phyloP scores from a whole-genome alignment of 768 basidiomycete species.

The Galerina sulciceps region DNA sequence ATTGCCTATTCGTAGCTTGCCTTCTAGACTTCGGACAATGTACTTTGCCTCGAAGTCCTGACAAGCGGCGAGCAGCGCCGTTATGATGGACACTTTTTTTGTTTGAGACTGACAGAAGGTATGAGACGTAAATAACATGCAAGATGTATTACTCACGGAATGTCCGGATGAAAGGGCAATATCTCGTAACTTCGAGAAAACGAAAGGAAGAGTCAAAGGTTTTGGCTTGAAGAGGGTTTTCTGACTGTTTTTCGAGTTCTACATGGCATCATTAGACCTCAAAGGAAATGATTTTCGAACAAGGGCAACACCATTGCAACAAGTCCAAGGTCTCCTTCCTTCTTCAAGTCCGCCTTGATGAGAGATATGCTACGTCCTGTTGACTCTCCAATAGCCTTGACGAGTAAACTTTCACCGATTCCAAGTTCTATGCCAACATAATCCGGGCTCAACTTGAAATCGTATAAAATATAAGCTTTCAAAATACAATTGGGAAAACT shows the following conservation, averaged over 20 bases:
- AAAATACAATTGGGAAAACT: conserved; percentile 24
- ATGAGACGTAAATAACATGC: conserved; percentile 7
- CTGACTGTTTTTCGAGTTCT: conserved; percentile 95
- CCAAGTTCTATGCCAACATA: conserved; percentile 95
- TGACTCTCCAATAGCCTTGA: conserved; percentile 95
- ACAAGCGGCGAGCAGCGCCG: conserved; percentile 91
- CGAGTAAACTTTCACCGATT: conserved; percentile 91
- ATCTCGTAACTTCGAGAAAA: conserved; percentile 89
- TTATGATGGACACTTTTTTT: conserved; percentile 95
- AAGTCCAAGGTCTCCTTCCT: conserved; percentile 92
- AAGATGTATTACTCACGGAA: conserved; percentile 50
- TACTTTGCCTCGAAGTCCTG: conserved; percentile 94
- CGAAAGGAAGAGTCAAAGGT: conserved; percentile 82
- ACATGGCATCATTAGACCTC: neutral
- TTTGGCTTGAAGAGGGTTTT: conserved; percentile 95
- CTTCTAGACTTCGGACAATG: conserved; percentile 93
- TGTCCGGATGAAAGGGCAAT: conserved; percentile 88
- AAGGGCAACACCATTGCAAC: conserved; percentile 82
- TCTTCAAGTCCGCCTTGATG: conserved; percentile 92
- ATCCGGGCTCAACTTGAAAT: conserved; percentile 83
- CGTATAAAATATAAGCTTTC: neutral
- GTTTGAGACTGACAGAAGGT: conserved; percentile 72
- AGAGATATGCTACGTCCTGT: conserved; percentile 85
- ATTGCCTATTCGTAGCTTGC: conserved; percentile 95
- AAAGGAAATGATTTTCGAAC: neutral